Evolutionary conservation across 1,139 yeast species (phyloP).

Genomic region (Lipomyces yarrowii): DNA sequence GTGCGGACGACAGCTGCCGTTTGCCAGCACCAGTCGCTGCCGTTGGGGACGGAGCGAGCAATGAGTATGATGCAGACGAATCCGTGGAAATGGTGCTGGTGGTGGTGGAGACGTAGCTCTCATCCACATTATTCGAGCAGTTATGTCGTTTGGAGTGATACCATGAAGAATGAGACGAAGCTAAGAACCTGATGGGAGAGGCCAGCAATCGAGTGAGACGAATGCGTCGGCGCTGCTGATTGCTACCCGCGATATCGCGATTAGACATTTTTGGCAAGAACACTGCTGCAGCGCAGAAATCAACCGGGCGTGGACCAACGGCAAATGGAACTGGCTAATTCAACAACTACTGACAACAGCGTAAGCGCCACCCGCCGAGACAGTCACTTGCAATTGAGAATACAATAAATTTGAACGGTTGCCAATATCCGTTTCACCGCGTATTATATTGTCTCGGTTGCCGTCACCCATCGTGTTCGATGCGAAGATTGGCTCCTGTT

Average conservation of each 20-base stretch:
- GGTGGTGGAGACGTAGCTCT: background rate
- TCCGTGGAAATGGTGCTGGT: background rate
- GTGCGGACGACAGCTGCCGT: background rate
- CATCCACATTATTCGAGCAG: background rate
- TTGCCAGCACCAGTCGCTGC: background rate
- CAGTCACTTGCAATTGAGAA: no score
- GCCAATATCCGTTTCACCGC: no score
- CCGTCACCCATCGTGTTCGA: no score
- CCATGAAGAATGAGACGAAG: background rate
- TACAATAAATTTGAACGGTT: no score
- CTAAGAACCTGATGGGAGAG: background rate
- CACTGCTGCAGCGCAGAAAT: background rate
- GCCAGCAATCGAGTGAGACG: background rate
- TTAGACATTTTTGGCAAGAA: background rate
- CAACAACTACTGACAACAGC: no score
- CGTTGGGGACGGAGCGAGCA: background rate
- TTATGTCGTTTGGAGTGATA: background rate
- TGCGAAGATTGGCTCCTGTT: no score
- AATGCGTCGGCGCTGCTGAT: background rate
- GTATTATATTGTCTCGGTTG: no score
- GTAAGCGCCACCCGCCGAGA: no score
- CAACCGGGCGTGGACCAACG: no score
- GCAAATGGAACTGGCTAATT: no score
- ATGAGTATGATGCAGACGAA: background rate
- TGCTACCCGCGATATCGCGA: background rate